Percentiles rank a stretch among this genome's conserved stretches.
Evolutionary conservation across 179 eudicot genomes (phyloP).

Genomic region (Sideroxylon spinosum): DNA sequence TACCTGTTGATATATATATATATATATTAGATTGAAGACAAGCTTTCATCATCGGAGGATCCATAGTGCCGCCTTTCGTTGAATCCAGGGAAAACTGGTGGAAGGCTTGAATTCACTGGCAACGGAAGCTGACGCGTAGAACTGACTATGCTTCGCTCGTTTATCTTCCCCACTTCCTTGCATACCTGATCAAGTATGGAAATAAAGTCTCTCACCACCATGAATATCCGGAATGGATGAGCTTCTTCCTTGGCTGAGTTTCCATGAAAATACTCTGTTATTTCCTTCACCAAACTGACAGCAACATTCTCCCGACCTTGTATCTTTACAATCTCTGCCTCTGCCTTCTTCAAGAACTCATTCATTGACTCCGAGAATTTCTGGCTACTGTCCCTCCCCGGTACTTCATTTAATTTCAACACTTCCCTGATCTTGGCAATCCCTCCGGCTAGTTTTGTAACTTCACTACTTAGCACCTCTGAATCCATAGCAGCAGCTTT

Average conservation of each 20-base stretch:
- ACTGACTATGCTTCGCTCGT: constrained; percentile 55
- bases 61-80: constrained; percentile 22
- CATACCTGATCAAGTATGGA: constrained; percentile 70
- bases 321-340: constrained; percentile 48
- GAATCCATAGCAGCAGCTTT: constrained; percentile 90
- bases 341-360: constrained; percentile 56
- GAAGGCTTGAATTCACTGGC: constrained; percentile 26
- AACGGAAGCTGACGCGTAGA: constrained; percentile 30
- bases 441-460: constrained; percentile 55
- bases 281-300: constrained; percentile 57
- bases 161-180: constrained; percentile 83
- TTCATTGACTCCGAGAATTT: constrained; percentile 60
- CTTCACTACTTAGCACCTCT: constrained; percentile 52
- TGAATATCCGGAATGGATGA: constrained; percentile 60
- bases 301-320: constrained; percentile 46
- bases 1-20: no score
- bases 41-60: constrained; percentile 47
- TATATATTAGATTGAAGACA: constrained; percentile 12
- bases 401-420: constrained; percentile 40
- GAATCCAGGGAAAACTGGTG: constrained; percentile 42
- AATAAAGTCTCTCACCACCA: constrained; percentile 81
- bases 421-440: constrained; percentile 50
- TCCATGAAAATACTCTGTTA: constrained; percentile 82
- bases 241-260: constrained; percentile 65
- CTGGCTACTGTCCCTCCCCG: constrained; percentile 21